Base-by-base conservation (phyloP, 2,329 filamentous ascomycete genomes). In the Microcyclospora pomicola region DNA sequence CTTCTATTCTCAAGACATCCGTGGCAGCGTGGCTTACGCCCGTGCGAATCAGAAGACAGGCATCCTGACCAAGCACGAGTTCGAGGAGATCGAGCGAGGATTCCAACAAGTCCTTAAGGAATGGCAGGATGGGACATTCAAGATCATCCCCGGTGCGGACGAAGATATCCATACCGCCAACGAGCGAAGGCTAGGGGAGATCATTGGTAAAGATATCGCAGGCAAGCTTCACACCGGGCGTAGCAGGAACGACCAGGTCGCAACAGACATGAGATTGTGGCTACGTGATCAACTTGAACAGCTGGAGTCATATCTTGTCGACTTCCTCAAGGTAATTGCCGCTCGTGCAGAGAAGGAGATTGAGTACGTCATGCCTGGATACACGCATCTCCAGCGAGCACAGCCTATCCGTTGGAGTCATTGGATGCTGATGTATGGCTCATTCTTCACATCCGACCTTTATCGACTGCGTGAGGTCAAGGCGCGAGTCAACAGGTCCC, bases 211-310 rank as follows among this genome's bases (percentile, higher is more conserved):
- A 59, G 75, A 86, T 16, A 77, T 82, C 40, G 84, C 80, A 1
- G 85, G 87, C 15, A 94, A 94, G 66, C 73, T 94, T 41, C 87
- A 94, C 63, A 94, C 86, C n/a, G 67, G 67, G 32, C 79, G 87
- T 37, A 87, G 80, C 59, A 74, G 86, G 50, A 94, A 94, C 55
- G 86, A 95, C 63, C 86, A 94, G 63, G 77, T 93, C 40, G 85
- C 79, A 34, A 87, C 80, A 15, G 85, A 93, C 53, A 88, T 94
- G 82, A 78, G 85, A 43, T 67, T 94, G 59, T 95, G 85, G 85
- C 64, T 93, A 45, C 72, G 84, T 32, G 78, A 87, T 46, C 72
- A 81, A 63, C 66, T 94, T 41, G 71, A 70, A 40, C 67, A 68
- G 46, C 74, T 93, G 36, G 83, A 92, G 50, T 59, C 50, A 28